phyloP scores from a whole-genome alignment of 78 protist species.

The slime mould (Dictyostelium discoideum) region DNA sequence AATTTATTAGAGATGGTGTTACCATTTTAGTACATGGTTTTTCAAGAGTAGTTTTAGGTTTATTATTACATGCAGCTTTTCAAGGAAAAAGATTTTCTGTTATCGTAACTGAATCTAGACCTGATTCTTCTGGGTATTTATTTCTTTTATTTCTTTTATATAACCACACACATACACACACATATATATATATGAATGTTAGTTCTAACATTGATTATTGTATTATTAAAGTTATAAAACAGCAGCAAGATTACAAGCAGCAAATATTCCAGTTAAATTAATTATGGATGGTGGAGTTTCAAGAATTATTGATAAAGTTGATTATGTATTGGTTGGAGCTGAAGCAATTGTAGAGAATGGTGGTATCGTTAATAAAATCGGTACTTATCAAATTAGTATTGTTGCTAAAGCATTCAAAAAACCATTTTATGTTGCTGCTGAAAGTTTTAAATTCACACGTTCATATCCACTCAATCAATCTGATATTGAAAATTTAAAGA shows the following conservation, averaged over 20 bases:
- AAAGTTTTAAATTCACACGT: constrained; percentile 97
- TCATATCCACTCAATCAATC: constrained; percentile 92
- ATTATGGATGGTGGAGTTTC: constrained; percentile 96
- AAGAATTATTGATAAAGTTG: constrained; percentile 83
- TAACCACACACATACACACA: neutral
- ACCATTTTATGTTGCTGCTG: constrained; percentile 98
- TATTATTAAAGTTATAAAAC: constrained; percentile 28
- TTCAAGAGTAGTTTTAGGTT: constrained; percentile 87
- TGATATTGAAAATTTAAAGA: constrained; percentile 82
- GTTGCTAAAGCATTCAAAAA: constrained; percentile 92
- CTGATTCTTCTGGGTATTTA: constrained; percentile 76
- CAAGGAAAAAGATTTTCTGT: constrained; percentile 83
- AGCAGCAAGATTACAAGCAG: constrained; percentile 66
- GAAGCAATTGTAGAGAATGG: constrained; percentile 99
- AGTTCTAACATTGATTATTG: neutral
- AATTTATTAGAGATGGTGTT: constrained; percentile 89
- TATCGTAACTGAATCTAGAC: constrained; percentile 88
- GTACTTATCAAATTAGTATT: constrained; percentile 93
- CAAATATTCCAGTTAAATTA: constrained; percentile 89
- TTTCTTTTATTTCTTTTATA: too few species aligned
- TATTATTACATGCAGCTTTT: constrained; percentile 72
- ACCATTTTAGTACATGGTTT: constrained; percentile 88
- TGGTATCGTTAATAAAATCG: constrained; percentile 96
- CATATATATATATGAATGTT: neutral
- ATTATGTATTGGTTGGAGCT: constrained; percentile 96